Evolutionary conservation across 331 rosid species (phyloP), one percentile per base, ranked within the genome.

Genomic region (Arachis monticola): DNA sequence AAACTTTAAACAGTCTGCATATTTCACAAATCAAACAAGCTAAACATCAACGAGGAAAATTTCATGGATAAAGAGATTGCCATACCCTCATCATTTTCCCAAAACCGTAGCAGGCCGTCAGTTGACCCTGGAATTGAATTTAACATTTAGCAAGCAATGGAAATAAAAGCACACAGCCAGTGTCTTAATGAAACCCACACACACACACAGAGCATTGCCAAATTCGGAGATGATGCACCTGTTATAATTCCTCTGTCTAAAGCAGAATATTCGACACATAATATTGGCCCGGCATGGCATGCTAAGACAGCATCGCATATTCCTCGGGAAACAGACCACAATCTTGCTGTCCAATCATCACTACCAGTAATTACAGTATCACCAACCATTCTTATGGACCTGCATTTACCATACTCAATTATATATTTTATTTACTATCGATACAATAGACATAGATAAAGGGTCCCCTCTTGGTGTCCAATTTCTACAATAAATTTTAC

Each of bases 281-380:
- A 68, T 83, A 88, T 85, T 81, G 97, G 97, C 68, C 99, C 99
- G 22, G 97, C 99, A 82, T 94, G 99, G 87, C 97, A 92, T 80
- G 99, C 97, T 74, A 94, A 79, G 87, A 94, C 97, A 79, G 97
- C 97, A 86, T 94, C 99, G 83, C 99, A 94, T 66, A 96, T 77
- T 86, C 99, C 99, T 78, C 89, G 88, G 60, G 97, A 88, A 82
- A 88, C 87, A 60, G 99, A 92, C 97, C 97, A 94, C 79, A 89
- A 79, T 83, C 99, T 88, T 65, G 99, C 96, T 0, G 99, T 92
- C 99, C 99, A 94, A 85, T 94, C 99, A 80, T 94, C 99, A 82
- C 99, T 92, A 72, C 99, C 99, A 76, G 97, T 92, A 67, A 94
- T 69, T 67, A 94, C 80, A 74, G 96, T 94, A 81, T 94, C 99